Percentiles rank a stretch among this genome's conserved stretches.
Conservation (phyloP, 1,284 basidiomycete genomes). For the Trichosporon faecale region DNA sequence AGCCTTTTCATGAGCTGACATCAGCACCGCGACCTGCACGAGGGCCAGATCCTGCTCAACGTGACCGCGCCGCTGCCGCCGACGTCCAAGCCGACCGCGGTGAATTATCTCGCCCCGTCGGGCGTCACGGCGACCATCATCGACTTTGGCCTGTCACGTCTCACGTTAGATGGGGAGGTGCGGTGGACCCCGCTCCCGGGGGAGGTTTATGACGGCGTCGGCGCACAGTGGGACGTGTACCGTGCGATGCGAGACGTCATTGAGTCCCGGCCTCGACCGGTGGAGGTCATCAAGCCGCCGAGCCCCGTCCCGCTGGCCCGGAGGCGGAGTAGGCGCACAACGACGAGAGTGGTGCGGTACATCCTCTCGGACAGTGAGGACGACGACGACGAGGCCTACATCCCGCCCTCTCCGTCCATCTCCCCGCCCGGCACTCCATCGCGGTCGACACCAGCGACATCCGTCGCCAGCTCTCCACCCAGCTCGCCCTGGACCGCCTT, state of each 20-base stretch:
- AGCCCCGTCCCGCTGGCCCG: not conserved
- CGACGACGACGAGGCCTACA: not conserved
- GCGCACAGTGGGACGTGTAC: slow-evolving; percentile 93
- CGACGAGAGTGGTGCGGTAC: not conserved
- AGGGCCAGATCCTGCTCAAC: slow-evolving; percentile 89
- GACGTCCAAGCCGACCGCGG: not conserved
- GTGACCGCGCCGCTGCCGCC: slow-evolving; percentile 30
- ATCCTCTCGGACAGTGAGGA: not conserved
- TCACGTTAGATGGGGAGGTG: slow-evolving; percentile 52
- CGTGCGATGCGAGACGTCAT: slow-evolving; percentile 73
- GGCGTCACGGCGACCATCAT: slow-evolving; percentile 81
- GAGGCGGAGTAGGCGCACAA: not conserved
- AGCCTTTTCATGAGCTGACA: slow-evolving; percentile 3
- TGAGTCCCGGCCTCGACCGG: not conserved
- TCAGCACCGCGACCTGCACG: slow-evolving; percentile 94
- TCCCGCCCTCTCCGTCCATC: not conserved
- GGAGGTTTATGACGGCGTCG: slow-evolving; percentile 76
- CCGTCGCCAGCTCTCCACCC: not conserved
- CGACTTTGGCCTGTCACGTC: slow-evolving; percentile 87
- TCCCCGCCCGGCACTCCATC: not conserved
- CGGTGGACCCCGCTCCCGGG: slow-evolving; percentile 59
- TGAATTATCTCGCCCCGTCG: slow-evolving; percentile 43
- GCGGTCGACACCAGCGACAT: not conserved
- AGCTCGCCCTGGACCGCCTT: slow-evolving; percentile 11
- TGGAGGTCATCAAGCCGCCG: not conserved